Evolutionary conservation across 2,329 filamentous ascomycete species (phyloP).

Genomic region (Trichoderma sp.): DNA sequence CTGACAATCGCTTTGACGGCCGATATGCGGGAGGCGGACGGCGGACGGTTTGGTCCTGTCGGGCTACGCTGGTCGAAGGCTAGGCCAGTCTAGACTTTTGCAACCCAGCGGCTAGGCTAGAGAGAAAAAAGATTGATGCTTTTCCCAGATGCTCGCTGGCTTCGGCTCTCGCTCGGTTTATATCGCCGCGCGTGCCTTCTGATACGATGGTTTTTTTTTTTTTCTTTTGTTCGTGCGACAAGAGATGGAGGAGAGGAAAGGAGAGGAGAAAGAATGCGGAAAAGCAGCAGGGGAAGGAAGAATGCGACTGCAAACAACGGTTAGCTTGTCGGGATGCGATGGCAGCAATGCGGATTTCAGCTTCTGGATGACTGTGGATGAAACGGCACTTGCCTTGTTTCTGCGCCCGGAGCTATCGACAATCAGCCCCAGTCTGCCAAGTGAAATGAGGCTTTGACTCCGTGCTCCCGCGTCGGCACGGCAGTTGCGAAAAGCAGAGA

Average conservation of each 20-base stretch:
- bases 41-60: constrained; percentile 16
- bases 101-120: neutral
- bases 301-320: neutral
- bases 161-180: constrained; percentile 16
- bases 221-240: neutral
- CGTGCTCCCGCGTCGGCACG: neutral
- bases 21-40: constrained; percentile 19
- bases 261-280: neutral
- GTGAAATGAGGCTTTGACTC: neutral
- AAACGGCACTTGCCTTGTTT: constrained; percentile 15
- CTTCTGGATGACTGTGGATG: neutral
- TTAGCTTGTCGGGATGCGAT: neutral
- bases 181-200: neutral
- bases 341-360: neutral
- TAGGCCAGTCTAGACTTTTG: constrained; percentile 20
- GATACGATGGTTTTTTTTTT: neutral
- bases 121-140: neutral
- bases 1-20: constrained; percentile 14
- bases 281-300: neutral
- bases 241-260: neutral
- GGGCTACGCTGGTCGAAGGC: constrained; percentile 7
- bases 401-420: constrained; percentile 1
- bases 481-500: neutral
- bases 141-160: neutral
- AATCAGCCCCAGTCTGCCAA: neutral